Evolutionary conservation across 495 filamentous ascomycete species (phyloP).

Genomic region (Podospora comata): DNA sequence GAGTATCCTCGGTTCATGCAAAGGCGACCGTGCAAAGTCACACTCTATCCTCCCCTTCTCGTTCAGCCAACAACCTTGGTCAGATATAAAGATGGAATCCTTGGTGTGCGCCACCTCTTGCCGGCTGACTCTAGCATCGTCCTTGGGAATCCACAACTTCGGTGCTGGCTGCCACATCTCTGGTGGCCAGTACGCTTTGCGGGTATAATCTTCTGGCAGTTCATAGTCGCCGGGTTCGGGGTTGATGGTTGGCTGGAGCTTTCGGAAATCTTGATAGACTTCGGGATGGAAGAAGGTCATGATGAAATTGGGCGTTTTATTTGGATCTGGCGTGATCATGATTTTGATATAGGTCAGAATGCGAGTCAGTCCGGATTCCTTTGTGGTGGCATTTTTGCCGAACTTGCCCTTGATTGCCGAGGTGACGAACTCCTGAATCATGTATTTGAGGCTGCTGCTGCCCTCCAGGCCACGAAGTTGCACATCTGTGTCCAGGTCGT

Average conservation of each 20-base stretch:
- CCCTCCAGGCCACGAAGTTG: constrained; percentile 35
- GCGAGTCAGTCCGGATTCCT: constrained; percentile 23
- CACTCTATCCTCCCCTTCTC: constrained; percentile 45
- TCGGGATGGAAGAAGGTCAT: constrained; percentile 64
- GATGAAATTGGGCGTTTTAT: constrained; percentile 39
- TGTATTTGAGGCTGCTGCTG: constrained; percentile 31
- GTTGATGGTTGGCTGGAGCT: constrained; percentile 56
- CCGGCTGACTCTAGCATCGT: constrained; percentile 60
- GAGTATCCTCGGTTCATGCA: constrained; percentile 30
- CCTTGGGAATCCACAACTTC: constrained; percentile 66
- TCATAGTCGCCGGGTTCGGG: constrained; percentile 35
- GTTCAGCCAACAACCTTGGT: constrained; percentile 64
- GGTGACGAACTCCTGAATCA: constrained; percentile 22
- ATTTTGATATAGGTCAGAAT: constrained; percentile 26
- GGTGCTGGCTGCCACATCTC: constrained; percentile 59
- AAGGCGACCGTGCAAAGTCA: constrained; percentile 30
- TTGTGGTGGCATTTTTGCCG: constrained; percentile 13
- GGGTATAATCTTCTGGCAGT: constrained; percentile 55
- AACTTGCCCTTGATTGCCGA: constrained; percentile 19
- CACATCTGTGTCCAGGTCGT: constrained; percentile 32
- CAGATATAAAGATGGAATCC: constrained; percentile 51
- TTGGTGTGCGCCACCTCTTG: constrained; percentile 61
- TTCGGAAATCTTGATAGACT: constrained; percentile 59
- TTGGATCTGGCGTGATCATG: constrained; percentile 24
- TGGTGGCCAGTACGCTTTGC: constrained; percentile 63